Conservation (phyloP, 2,329 filamentous ascomycete genomes). For the Calonectria ilicicola region DNA sequence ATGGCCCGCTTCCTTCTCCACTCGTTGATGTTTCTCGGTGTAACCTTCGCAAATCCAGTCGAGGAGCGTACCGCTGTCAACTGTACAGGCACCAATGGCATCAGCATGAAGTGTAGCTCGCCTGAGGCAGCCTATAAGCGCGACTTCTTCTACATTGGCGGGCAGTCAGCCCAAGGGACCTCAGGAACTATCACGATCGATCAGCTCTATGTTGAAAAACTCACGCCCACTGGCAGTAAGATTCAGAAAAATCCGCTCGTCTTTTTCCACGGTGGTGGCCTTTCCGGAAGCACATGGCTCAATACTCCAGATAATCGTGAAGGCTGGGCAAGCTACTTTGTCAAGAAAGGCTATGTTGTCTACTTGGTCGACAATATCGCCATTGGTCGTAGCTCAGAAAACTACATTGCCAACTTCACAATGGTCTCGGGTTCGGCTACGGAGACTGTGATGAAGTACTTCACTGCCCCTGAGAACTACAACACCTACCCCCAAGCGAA, state of each 20-base stretch:
- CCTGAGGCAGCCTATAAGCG: slow-evolving; percentile 26
- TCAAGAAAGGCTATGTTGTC: slow-evolving; percentile 24
- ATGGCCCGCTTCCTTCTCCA: slow-evolving; percentile 28
- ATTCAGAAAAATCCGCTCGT: slow-evolving; percentile 29
- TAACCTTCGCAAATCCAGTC: slow-evolving; percentile 10
- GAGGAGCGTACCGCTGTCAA: background rate
- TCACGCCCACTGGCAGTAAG: background rate
- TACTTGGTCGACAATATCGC: slow-evolving; percentile 29
- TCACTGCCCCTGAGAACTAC: slow-evolving; percentile 27
- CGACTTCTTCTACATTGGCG: slow-evolving; percentile 35
- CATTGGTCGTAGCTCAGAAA: slow-evolving; percentile 25
- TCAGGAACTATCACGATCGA: slow-evolving; percentile 32
- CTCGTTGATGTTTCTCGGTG: slow-evolving; percentile 23
- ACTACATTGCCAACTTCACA: slow-evolving; percentile 7
- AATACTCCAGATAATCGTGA: slow-evolving; percentile 30
- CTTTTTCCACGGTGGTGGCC: slow-evolving; percentile 35
- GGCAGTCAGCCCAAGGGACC: slow-evolving; percentile 8
- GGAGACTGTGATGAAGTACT: slow-evolving; percentile 28
- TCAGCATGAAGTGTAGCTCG: slow-evolving; percentile 27
- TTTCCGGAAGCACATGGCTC: slow-evolving; percentile 34
- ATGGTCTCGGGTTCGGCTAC: slow-evolving; percentile 23
- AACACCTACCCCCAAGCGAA: slow-evolving; percentile 29
- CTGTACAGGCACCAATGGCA: slow-evolving; percentile 27
- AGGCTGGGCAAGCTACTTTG: slow-evolving; percentile 36
- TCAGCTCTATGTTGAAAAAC: slow-evolving; percentile 35